Conservation (phyloP, 306 rosid species). For the Datisca glomerata region DNA sequence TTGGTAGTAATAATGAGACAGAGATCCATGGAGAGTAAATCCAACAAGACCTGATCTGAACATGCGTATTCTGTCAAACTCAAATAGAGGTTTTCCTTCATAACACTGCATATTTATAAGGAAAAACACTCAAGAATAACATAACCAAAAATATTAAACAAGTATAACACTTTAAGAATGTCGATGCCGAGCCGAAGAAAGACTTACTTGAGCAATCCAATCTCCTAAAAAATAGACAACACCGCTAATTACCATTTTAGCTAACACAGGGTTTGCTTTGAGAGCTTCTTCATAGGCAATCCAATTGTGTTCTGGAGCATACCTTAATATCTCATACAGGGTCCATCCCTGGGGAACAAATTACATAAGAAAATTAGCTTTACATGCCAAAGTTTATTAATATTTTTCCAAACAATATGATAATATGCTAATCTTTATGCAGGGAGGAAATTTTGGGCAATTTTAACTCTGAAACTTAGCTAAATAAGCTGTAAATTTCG, state of each 20-base stretch:
- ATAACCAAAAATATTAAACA: conserved; percentile 2
- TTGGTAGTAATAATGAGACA: conserved; percentile 96
- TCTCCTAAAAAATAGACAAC: conserved; percentile 81
- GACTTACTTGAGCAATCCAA: conserved; percentile 86
- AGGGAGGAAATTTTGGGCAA: background rate
- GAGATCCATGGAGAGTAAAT: conserved; percentile 89
- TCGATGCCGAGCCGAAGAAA: background rate
- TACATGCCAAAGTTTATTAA: no score
- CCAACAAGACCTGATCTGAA: conserved; percentile 94
- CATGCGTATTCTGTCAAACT: conserved; percentile 61
- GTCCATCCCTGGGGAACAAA: conserved; percentile 82
- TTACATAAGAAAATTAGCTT: conserved; percentile 1
- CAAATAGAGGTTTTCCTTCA: conserved; percentile 82
- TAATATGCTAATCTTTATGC: no score
- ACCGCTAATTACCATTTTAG: conserved; percentile 93
- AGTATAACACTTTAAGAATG: conserved; percentile 8
- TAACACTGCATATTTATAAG: conserved; percentile 43
- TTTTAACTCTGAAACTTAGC: background rate
- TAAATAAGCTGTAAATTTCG: no score
- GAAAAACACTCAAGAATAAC: conserved; percentile 1
- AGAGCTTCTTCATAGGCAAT: conserved; percentile 87
- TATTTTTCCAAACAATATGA: no score
- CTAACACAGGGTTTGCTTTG: conserved; percentile 67
- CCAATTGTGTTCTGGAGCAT: conserved; percentile 98
- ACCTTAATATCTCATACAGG: conserved; percentile 74